These are phyloP conservation scores for Colletotrichum aenigma DNA, from an alignment of 2,329 filamentous ascomycete species.

Conservation along the genomic window DNA sequence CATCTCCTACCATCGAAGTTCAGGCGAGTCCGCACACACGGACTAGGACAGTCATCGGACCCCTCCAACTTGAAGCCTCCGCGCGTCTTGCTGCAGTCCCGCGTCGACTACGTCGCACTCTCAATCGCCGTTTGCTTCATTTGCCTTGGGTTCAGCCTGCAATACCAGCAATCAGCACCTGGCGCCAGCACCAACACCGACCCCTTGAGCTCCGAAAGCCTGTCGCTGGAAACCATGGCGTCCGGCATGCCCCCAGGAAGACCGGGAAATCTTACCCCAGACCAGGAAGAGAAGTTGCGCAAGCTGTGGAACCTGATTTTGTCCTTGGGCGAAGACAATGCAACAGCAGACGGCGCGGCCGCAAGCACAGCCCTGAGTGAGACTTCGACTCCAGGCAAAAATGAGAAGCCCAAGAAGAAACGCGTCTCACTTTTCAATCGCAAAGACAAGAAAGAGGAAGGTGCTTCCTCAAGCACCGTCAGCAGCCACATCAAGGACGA, in stretches of 20 bases:
- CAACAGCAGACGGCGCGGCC: slow-evolving; percentile 26
- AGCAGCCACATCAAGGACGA: slow-evolving; percentile 48
- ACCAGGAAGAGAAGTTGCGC: slow-evolving; percentile 86
- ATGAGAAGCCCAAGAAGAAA: slow-evolving; percentile 77
- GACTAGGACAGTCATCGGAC: not conserved
- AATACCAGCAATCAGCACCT: not conserved
- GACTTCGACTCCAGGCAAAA: slow-evolving; percentile 26
- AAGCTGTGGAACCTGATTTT: slow-evolving; percentile 83
- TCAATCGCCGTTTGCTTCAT: slow-evolving; percentile 11
- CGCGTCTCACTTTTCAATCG: slow-evolving; percentile 72
- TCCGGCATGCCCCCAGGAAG: slow-evolving; percentile 67
- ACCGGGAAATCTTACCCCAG: slow-evolving; percentile 84
- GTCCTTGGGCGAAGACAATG: slow-evolving; percentile 55
- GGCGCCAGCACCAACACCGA: not conserved
- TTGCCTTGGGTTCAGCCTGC: slow-evolving; percentile 12
- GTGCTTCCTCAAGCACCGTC: slow-evolving; percentile 33
- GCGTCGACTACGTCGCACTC: slow-evolving; percentile 6
- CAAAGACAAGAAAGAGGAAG: slow-evolving; percentile 59
- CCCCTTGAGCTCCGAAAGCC: not conserved
- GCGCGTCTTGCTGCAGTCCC: slow-evolving; percentile 12
- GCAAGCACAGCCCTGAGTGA: slow-evolving; percentile 29
- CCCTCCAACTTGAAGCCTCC: not conserved
- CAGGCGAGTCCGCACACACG: not conserved
- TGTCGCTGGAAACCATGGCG: slow-evolving; percentile 38
- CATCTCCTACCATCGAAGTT: not conserved